phyloP scores from a whole-genome alignment of 306 rosid genomes.

The Boehmeria nivea region DNA sequence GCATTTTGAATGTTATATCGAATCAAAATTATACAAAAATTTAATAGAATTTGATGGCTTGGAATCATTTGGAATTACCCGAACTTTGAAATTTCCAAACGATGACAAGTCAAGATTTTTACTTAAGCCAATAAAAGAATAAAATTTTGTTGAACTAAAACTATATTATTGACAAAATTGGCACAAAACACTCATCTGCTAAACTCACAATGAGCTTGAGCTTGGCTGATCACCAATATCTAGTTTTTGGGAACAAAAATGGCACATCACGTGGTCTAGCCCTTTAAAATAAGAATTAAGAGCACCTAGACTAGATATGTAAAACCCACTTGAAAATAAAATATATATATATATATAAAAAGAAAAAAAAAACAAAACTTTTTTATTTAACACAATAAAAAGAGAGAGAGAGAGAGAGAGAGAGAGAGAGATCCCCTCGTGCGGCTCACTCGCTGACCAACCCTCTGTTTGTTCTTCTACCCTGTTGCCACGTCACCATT shows the following conservation, averaged over 20 bases:
- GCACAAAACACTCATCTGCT: too few relatives aligned
- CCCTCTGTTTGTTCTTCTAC: constrained; percentile 42
- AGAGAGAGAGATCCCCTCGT: constrained; percentile 60
- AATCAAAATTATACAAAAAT: too few relatives aligned
- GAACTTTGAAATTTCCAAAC: background rate
- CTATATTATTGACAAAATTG: too few relatives aligned
- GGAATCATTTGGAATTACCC: background rate
- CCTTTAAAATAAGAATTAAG: constrained; percentile 20
- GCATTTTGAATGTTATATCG: too few relatives aligned
- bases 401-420: too few relatives aligned
- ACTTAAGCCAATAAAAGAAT: too few relatives aligned
- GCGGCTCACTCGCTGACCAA: constrained; percentile 74
- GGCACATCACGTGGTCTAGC: constrained; percentile 40
- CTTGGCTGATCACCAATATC: constrained; percentile 1
- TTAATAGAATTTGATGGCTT: too few relatives aligned
- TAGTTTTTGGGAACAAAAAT: constrained; percentile 28
- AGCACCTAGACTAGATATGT: too few relatives aligned
- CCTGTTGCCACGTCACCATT: constrained; percentile 26
- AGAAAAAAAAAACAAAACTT: too few relatives aligned
- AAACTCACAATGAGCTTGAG: background rate
- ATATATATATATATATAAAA: constrained; percentile 5
- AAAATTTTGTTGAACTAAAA: too few relatives aligned
- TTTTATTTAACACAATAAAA: too few relatives aligned
- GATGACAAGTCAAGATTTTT: background rate
- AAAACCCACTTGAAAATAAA: background rate